A percentile compares a stretch with the other conserved stretches of the same genome.
Conservation (phyloP, 768 basidiomycete species). For the Trametes cubensis region DNA sequence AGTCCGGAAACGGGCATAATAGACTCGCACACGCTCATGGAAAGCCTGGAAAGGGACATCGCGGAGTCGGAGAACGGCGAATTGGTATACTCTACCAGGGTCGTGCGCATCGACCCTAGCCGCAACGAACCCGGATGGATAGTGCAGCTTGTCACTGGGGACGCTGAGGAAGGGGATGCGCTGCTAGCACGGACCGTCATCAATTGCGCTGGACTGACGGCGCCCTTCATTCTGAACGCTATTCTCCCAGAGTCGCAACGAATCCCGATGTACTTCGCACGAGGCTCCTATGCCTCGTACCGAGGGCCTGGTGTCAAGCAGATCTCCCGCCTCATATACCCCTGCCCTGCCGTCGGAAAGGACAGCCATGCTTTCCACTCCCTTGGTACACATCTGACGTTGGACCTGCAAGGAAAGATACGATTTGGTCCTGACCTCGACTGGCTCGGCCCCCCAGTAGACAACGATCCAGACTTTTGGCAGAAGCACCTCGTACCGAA, state of each 20-base stretch:
- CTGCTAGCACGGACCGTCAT: slow-evolving; percentile 76
- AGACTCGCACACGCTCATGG: slow-evolving; percentile 84
- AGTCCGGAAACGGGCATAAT: slow-evolving; percentile 90
- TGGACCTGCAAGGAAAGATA: slow-evolving; percentile 83
- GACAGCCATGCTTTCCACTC: slow-evolving; percentile 71
- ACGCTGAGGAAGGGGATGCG: slow-evolving; percentile 53
- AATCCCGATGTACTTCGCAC: slow-evolving; percentile 78
- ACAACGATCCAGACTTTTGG: slow-evolving; percentile 73
- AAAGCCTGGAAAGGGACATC: slow-evolving; percentile 81
- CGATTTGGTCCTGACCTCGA: slow-evolving; percentile 94
- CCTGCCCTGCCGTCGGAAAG: slow-evolving; percentile 72
- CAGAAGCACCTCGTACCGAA: slow-evolving; percentile 61
- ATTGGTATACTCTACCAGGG: slow-evolving; percentile 76
- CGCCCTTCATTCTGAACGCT: slow-evolving; percentile 70
- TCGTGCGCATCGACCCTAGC: slow-evolving; percentile 77
- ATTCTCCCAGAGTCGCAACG: slow-evolving; percentile 57
- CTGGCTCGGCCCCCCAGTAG: slow-evolving; percentile 66
- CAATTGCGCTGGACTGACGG: slow-evolving; percentile 81
- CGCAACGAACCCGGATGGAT: slow-evolving; percentile 74
- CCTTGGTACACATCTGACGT: slow-evolving; percentile 88
- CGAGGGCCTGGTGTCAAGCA: slow-evolving; percentile 71
- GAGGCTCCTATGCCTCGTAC: slow-evolving; percentile 89
- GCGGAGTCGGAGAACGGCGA: slow-evolving; percentile 66
- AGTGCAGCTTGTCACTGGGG: slow-evolving; percentile 73
- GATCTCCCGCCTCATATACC: slow-evolving; percentile 84